Percentiles rank a stretch among this genome's conserved stretches.
Conservation (phyloP, 164 flowering plant species). For the Warburgia ugandensis region DNA sequence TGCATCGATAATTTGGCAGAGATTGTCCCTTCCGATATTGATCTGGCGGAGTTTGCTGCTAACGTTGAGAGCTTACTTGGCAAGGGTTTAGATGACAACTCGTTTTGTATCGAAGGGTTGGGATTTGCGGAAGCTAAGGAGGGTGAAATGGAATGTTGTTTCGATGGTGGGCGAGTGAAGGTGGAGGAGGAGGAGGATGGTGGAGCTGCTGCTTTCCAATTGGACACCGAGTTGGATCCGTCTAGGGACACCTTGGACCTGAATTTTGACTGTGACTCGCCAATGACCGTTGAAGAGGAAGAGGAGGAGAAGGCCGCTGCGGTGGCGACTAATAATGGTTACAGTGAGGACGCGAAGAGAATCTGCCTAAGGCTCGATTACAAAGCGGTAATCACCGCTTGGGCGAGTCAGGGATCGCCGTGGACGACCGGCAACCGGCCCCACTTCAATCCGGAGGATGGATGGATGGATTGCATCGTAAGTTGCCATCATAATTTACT, state of each 20-base stretch:
- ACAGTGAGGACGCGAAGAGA: conserved; percentile 18
- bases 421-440: conserved; percentile 73
- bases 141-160: conserved; percentile 13
- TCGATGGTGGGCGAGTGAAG: conserved; percentile 25
- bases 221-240: conserved; percentile 26
- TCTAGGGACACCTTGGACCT: conserved; percentile 44
- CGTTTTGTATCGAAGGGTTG: conserved; percentile 59
- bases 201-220: conserved; percentile 10
- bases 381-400: conserved; percentile 57
- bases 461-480: conserved; percentile 37
- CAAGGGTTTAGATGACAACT: conserved; percentile 51
- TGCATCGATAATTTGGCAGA: conserved; percentile 21
- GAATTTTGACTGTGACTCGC: conserved; percentile 47
- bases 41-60: conserved; percentile 78
- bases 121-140: conserved; percentile 43
- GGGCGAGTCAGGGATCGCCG: conserved; percentile 69
- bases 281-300: conserved; percentile 34
- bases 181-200: conserved; percentile 41
- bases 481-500: not conserved
- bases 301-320: conserved; percentile 26
- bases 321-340: conserved; percentile 1
- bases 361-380: conserved; percentile 48
- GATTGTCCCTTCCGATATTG: conserved; percentile 59
- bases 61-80: conserved; percentile 80
- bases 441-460: conserved; percentile 40